Conservation (phyloP, 768 basidiomycete genomes). For the Phallus indusiatus region DNA sequence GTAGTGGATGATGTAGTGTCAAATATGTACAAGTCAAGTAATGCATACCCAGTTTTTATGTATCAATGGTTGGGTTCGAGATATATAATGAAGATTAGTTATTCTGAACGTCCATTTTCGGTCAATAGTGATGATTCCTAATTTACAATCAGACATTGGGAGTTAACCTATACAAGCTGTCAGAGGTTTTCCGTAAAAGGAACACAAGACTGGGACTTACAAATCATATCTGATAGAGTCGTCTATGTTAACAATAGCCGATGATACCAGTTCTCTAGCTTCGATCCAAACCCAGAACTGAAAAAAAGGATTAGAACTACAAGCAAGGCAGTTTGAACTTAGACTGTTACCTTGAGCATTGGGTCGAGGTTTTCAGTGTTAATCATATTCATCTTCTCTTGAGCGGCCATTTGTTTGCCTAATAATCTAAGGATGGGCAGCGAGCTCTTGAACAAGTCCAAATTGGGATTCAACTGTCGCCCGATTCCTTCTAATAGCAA, state of each 20-base stretch:
- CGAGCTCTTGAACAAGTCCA: conserved; percentile 94
- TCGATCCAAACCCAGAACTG: conserved; percentile 93
- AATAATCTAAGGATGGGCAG: conserved; percentile 88
- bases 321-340: neutral
- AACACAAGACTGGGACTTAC: conserved; percentile 36
- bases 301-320: conserved; percentile 3
- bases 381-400: conserved; percentile 50
- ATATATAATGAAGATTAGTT: neutral
- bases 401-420: conserved; percentile 82
- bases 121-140: neutral
- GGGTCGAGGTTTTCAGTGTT: conserved; percentile 70
- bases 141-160: conserved; percentile 18
- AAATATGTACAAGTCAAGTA: neutral
- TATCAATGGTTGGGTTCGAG: neutral
- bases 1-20: neutral
- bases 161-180: conserved; percentile 17
- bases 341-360: conserved; percentile 67
- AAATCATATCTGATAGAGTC: conserved; percentile 80
- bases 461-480: conserved; percentile 77
- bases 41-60: neutral
- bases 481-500: conserved; percentile 94
- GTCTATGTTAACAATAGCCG: conserved; percentile 73
- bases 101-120: neutral
- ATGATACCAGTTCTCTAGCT: conserved; percentile 76
- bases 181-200: conserved; percentile 5